Conservation (phyloP, 495 filamentous ascomycete species). For the Penicillium robsamsonii region DNA sequence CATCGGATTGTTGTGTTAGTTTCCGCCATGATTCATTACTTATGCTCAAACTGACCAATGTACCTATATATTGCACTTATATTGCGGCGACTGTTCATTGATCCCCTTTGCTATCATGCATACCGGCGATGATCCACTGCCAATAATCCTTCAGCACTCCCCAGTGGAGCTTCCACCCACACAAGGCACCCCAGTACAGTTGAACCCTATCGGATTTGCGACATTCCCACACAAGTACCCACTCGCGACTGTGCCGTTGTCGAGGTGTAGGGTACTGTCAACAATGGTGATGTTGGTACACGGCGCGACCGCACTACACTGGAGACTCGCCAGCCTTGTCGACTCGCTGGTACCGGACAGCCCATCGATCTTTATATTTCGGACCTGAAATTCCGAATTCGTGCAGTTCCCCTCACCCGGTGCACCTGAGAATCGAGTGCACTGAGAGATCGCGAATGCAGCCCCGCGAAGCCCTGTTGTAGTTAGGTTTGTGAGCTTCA, state of each 20-base stretch:
- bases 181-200: constrained; percentile 36
- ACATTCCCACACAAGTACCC: constrained; percentile 40
- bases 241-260: constrained; percentile 21
- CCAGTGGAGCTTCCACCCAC: constrained; percentile 32
- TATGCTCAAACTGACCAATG: too few relatives aligned
- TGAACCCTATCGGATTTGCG: constrained; percentile 27
- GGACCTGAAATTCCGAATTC: constrained; percentile 37
- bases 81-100: neutral
- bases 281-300: constrained; percentile 30
- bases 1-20: neutral
- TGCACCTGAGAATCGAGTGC: constrained; percentile 36
- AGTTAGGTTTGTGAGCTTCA: constrained; percentile 26
- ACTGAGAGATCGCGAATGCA: constrained; percentile 39
- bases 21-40: too few relatives aligned
- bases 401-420: constrained; percentile 37
- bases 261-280: constrained; percentile 23
- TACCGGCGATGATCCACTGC: neutral
- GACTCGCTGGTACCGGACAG: constrained; percentile 28
- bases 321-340: constrained; percentile 29
- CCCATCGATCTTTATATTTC: constrained; percentile 23
- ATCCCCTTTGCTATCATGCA: neutral
- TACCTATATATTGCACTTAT: too few relatives aligned
- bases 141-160: constrained; percentile 19
- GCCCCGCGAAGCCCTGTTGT: constrained; percentile 26
- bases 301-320: constrained; percentile 38